phyloP scores from a whole-genome alignment of 2,329 filamentous ascomycete genomes.

The Fusarium sulawesiense region DNA sequence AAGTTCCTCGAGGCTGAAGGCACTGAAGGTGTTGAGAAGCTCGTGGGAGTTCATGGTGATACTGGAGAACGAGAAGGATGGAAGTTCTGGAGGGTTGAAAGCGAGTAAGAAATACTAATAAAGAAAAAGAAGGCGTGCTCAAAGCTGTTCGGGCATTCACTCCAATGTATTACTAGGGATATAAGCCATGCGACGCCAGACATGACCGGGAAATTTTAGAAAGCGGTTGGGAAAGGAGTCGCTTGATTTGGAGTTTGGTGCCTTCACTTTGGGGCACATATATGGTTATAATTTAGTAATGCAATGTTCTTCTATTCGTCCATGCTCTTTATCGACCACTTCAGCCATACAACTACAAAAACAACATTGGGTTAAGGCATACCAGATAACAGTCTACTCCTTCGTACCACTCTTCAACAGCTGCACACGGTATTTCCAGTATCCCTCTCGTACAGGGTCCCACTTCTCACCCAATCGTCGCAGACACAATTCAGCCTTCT shows the following conservation, averaged over 20 bases:
- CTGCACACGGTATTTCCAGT: conserved; percentile 77
- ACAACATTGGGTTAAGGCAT: background rate
- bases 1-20: conserved; percentile 84
- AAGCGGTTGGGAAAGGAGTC: conserved; percentile 27
- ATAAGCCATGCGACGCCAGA: conserved; percentile 40
- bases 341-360: background rate
- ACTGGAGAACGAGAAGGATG: conserved; percentile 79
- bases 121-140: background rate
- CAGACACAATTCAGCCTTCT: conserved; percentile 76
- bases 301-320: conserved; percentile 31
- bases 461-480: conserved; percentile 83
- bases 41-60: conserved; percentile 82
- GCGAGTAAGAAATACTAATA: conserved; percentile 43
- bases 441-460: conserved; percentile 90
- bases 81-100: conserved; percentile 84
- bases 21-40: conserved; percentile 83
- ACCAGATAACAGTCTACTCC: conserved; percentile 12
- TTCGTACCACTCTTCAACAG: conserved; percentile 40
- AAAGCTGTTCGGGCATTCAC: conserved; percentile 12
- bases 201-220: conserved; percentile 36
- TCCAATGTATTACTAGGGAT: conserved; percentile 40
- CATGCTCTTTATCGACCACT: background rate
- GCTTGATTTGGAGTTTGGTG: conserved; percentile 37
- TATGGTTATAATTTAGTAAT: conserved; percentile 47
- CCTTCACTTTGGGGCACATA: conserved; percentile 33